Base-by-base conservation (phyloP, 805 yeast genomes). In the Monosporozyma yasuniensis region DNA sequence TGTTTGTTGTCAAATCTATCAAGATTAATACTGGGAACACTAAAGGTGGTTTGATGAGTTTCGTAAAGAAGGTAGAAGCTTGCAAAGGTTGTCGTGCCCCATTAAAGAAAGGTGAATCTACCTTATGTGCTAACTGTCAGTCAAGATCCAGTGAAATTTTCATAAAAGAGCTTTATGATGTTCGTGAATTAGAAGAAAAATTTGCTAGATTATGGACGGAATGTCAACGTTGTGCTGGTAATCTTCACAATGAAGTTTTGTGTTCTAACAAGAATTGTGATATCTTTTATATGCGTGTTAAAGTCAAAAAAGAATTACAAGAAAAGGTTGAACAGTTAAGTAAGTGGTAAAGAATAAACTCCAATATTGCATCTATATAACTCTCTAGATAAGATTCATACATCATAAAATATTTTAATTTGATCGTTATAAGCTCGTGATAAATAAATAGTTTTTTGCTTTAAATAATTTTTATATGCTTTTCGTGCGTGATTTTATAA, bases 231-330 rank as follows among this genome's bases (percentile, higher is more conserved):
- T 93, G 99, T 67, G 97, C 95, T 59, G 98, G 98, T 0, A 86
- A 93, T 23, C 71, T 95, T 49, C 97, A 93, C 60, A 96, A 89
- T 67, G 98, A 93, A 58, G 98, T 93, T 3, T 72, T 91, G 22
- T 93, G 99, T 66, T 83, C 96, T 0, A 88, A 91, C 57, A 89
- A 90, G 57, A 98, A 93, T 67, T 93, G 99, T 70, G 96, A 97
- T 1, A 93, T 93, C 35, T 93, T 93, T 61, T 93, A 93, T 66
- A 93, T 93, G 99, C 76, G 99, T 61, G 90, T 70, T 41, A 72
- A 72, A 52, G 72, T 71, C 16, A 72, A 64, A 52, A 72, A 72
- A 44, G 75, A 70, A 51, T 60, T 71, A 16, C 68, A 67, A 45
- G 72, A 68, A 28, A 72, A 71, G 49, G 57, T 70, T 9, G 57